Base-by-base conservation (phyloP, 2,329 filamentous ascomycete genomes). In the Pseudogymnoascus sp. region DNA sequence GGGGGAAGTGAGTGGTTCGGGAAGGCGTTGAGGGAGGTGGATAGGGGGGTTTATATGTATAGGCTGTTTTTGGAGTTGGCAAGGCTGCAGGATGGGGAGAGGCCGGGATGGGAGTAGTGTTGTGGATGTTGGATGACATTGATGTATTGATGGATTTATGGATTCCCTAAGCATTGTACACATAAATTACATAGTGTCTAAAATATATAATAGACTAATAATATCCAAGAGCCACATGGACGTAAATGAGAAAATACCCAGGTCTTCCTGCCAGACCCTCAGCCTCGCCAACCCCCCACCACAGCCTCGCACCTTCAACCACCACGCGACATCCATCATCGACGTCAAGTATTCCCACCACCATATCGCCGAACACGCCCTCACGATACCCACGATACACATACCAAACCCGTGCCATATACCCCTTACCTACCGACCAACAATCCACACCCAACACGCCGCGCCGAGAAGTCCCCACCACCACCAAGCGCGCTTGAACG, bases 1-100 rank as follows among this genome's bases (percentile, higher is more conserved):
- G 82, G 81, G 3, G 88, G 88, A 2, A 84, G 86, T 71, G 77
- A 79, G 33, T 92, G 89, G 89, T 86, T 88, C 0, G 82, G 85
- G 65, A 82, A 76, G 70, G 88, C 89, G 6, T 76, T 91, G 26
- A 77, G 89, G 64, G 82, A 80, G 68, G 87, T 90, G 69, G 88
- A 91, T 70, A 90, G 91, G 87, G 81, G 85, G 70, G 79, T 91
- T 7, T 92, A 92, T 71, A 80, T 86, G 7, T 76, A 87, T 62
- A 77, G 88, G 47, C 70, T 92, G 67, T 73, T 88, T 62, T 75
- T 88, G 33, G 86, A 88, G 74, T 88, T 87, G 66, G 86, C 80
- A 5, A 76, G 85, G 16, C 70, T 87, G 11, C 74, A 76, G 40
- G 82, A 83, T 38, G 21, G 14, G 21, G 26, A 53, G 14, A 53